phyloP scores from a whole-genome alignment of 805 yeast genomes.

The Priceomyces melissophilus region DNA sequence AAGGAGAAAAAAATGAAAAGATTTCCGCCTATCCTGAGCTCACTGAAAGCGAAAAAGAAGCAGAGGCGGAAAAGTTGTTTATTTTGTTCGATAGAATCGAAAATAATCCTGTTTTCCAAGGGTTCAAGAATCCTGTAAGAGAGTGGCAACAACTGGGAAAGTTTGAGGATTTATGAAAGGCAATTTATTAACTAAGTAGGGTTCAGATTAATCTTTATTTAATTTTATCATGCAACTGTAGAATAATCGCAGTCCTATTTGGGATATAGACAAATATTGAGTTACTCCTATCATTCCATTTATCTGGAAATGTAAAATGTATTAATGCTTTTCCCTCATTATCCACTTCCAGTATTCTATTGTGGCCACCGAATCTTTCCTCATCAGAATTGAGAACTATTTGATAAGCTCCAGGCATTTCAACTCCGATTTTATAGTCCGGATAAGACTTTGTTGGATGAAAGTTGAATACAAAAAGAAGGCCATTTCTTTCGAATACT shows the following conservation, averaged over 20 bases:
- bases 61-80: constrained; percentile 43
- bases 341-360: constrained; percentile 51
- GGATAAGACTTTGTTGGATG: constrained; percentile 79
- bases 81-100: constrained; percentile 39
- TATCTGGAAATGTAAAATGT: constrained; percentile 67
- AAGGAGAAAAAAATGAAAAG: constrained; percentile 1
- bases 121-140: constrained; percentile 37
- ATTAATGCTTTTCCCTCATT: constrained; percentile 36
- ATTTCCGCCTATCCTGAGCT: constrained; percentile 13
- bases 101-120: constrained; percentile 30
- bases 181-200: not conserved
- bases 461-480: constrained; percentile 84
- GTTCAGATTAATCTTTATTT: not conserved
- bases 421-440: constrained; percentile 90
- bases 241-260: constrained; percentile 51
- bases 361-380: constrained; percentile 75
- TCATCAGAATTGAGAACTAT: constrained; percentile 75
- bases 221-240: constrained; percentile 29
- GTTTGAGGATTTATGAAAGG: constrained; percentile 18
- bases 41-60: constrained; percentile 41
- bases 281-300: constrained; percentile 79
- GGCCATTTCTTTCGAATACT: constrained; percentile 83
- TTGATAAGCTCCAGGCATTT: constrained; percentile 69
- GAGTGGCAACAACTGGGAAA: constrained; percentile 33
- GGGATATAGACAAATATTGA: constrained; percentile 80